Evolutionary conservation across 2,329 filamentous ascomycete genomes (phyloP), one percentile per base, ranked within the genome.

Genomic region (Xylariaceae sp.): DNA sequence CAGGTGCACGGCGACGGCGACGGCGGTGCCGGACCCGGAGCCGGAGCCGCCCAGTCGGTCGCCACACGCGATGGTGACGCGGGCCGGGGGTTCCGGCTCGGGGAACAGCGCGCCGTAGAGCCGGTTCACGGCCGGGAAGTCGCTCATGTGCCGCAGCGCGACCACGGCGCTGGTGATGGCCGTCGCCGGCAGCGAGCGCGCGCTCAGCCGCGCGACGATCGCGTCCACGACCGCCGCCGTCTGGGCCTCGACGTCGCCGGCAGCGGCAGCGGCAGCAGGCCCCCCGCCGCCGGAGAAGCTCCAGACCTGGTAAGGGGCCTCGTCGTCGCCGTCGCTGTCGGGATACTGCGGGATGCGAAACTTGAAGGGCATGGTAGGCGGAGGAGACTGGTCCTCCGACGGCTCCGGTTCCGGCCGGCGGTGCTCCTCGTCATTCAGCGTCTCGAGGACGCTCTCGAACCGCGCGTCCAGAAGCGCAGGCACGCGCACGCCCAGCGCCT

Each of bases 41-140:
- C 67, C 68, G 0, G 52, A 29, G 0, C 83, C 83, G 6, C 43
- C 19, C 16, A 95, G 67, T 5, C 67, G 53, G 31, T 75, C 63
- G 3, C 87, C 86, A 42, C 82, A 83, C 0, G 87, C 80, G 31
- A 96, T 75, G 5, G 88, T 94, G 31, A 93, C 82, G 31, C 92
- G 68, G 0, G 89, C 78, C 0, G 92, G 87, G 1, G 92, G 92
- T 44, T 89, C 94, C 0, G 89, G 82, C 31, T 72, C 67, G 14
- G 63, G 62, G 58, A 96, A 96, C 26, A 88, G 70, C 7, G 70
- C 66, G 5, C 76, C 78, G 58, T 96, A 98, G 42, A 83, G 63
- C 17, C 65, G 57, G 58, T 96, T 96, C 46, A 94, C 66, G 12
- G 64, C 50, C 0, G 76, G 66, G 57, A 96, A 98, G 58, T 88